Evolutionary conservation across 352 stramenopile species (phyloP), one percentile per base, ranked within the genome.

Genomic region (Phytophthora constricta): DNA sequence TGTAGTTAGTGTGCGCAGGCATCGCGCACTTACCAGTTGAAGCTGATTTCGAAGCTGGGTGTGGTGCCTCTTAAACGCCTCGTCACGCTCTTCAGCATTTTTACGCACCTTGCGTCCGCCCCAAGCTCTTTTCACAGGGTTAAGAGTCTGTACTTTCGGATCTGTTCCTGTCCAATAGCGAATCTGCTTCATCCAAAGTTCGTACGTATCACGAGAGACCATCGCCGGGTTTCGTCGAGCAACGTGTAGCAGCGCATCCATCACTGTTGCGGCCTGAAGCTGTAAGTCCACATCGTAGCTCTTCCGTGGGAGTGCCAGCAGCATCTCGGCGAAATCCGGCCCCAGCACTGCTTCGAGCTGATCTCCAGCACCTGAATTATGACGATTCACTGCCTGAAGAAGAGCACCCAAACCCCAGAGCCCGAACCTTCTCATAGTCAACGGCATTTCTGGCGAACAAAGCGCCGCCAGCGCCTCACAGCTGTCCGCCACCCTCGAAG

Each of bases 171-270:
- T 61, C 82, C 86, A 91, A 23, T 68, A 72, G 1, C 62, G 62
- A 49, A 93, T 74, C 45, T 84, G 76, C 42, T 88, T 71, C 76
- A 92, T 82, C 83, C 83, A 93, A 10, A 79, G 60, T 45, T 87
- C 76, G 51, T 90, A 89, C 2, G 79, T 77, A 4, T 81, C 71
- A 31, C 47, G 70, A 28, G 74, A 54, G 22, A 78, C 74, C 5
- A 72, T 33, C 0, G 74, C 63, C 0, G 74, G 65, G 16, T 79
- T 74, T 23, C 80, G 70, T 13, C 78, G 65, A 27, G 74, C 74
- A 9, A 87, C 22, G 53, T 87, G 72, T 7, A 91, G 68, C 33
- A 90, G 23, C n/a, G 57, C 60, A 17, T 86, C 66, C 22, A 90
- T 20, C 26, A 92, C 58, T 34, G 50, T 46, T 19, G 82, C 80